Conservation (phyloP, 176 grass and related monocot species). For the Oryza nivara region DNA sequence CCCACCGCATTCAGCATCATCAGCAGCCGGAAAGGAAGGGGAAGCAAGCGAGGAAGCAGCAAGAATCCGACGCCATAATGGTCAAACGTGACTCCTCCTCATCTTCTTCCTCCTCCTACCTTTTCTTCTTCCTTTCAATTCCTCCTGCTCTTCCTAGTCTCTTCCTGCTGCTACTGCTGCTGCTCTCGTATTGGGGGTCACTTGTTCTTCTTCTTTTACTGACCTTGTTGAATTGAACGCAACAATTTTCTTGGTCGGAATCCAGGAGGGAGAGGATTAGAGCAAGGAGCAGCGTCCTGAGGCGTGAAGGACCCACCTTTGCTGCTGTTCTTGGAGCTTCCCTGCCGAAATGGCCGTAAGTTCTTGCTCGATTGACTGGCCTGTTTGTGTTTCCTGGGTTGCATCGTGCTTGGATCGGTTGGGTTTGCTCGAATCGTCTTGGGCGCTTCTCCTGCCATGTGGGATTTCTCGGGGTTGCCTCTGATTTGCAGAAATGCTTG, state of each 20-base stretch:
- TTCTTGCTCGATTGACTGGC: conserved; percentile 27
- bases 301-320: conserved; percentile 32
- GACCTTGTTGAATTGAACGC: conserved; percentile 29
- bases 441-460: conserved; percentile 25
- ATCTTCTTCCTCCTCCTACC: neutral
- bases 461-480: conserved; percentile 39
- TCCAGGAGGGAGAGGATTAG: conserved; percentile 28
- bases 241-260: conserved; percentile 33
- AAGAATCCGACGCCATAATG: conserved; percentile 49
- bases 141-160: conserved; percentile 21
- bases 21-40: neutral
- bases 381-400: conserved; percentile 1
- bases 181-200: conserved; percentile 20
- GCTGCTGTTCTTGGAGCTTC: conserved; percentile 7
- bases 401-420: conserved; percentile 26
- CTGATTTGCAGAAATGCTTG: neutral
- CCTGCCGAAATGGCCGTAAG: conserved; percentile 63
- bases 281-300: conserved; percentile 32
- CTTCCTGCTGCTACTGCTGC: neutral
- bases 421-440: conserved; percentile 2
- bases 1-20: conserved; percentile 23
- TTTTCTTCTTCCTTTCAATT: conserved; percentile 19
- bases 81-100: conserved; percentile 44
- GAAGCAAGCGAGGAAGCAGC: conserved; percentile 25
- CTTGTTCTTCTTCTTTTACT: neutral